phyloP scores from a whole-genome alignment of 2,329 filamentous ascomycete species.

The Pseudopyrenochaeta lycopersici region DNA sequence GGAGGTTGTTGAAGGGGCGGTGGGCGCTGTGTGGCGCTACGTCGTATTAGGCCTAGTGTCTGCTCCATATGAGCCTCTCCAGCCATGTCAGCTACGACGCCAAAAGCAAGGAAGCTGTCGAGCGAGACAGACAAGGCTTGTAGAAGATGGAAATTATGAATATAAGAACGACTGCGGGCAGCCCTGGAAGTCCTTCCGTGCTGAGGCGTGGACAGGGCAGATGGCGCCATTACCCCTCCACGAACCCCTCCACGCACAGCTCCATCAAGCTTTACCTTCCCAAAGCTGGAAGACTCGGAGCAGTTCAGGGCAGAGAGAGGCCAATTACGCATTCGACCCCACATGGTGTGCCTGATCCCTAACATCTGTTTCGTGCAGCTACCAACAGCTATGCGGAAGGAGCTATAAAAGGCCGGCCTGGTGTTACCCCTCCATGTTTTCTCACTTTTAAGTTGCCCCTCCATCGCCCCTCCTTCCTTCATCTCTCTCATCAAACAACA shows the following conservation, averaged over 20 bases:
- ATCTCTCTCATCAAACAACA: conserved; percentile 17
- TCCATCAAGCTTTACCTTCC: conserved; percentile 5
- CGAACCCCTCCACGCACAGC: conserved; percentile 17
- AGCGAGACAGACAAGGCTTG: too few species aligned
- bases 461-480: conserved; percentile 9
- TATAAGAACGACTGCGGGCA: conserved; percentile 1
- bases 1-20: too few species aligned
- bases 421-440: conserved; percentile 19
- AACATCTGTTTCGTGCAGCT: conserved; percentile 20
- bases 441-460: conserved; percentile 23
- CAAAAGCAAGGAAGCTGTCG: too few species aligned
- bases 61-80: too few species aligned
- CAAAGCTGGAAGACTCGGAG: background rate
- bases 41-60: too few species aligned
- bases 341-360: conserved; percentile 7
- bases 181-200: background rate
- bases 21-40: too few species aligned
- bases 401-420: conserved; percentile 19
- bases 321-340: conserved; percentile 15
- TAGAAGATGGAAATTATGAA: too few species aligned
- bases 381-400: conserved; percentile 14
- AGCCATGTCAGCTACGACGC: too few species aligned
- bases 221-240: conserved; percentile 15
- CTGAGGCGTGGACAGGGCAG: background rate
- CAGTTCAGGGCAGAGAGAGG: background rate